phyloP scores from a whole-genome alignment of 1,284 basidiomycete species.

The Fomitiporia mediterranea region DNA sequence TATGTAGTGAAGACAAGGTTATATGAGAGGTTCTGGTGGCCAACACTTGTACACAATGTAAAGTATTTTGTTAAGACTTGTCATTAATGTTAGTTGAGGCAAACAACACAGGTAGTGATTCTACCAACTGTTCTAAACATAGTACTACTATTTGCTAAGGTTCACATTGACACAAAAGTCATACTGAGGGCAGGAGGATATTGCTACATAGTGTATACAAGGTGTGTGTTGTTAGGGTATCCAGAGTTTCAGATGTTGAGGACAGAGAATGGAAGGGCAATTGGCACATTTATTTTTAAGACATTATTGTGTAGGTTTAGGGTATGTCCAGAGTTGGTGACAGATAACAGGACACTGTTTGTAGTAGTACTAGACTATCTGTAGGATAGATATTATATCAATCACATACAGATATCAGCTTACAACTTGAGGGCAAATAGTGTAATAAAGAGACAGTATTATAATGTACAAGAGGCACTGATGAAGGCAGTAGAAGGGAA shows the following conservation, averaged over 20 bases:
- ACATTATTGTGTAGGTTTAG: conserved; percentile 30
- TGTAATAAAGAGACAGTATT: conserved; percentile 16
- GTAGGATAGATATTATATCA: conserved; percentile 11
- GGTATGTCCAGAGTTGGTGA: conserved; percentile 26
- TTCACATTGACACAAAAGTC: conserved; percentile 32
- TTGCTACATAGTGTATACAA: conserved; percentile 27
- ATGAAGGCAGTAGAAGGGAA: conserved; percentile 16
- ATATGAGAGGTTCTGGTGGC: too few species aligned
- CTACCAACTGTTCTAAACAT: conserved; percentile 31
- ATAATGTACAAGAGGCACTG: conserved; percentile 16
- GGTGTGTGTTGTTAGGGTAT: conserved; percentile 24
- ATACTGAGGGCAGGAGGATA: conserved; percentile 27
- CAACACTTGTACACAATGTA: too few species aligned
- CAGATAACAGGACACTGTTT: conserved; percentile 30
- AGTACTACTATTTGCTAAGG: conserved; percentile 30
- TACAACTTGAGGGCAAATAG: conserved; percentile 23
- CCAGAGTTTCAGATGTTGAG: conserved; percentile 24
- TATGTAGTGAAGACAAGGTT: too few species aligned
- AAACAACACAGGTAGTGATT: too few species aligned
- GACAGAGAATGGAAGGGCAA: conserved; percentile 19
- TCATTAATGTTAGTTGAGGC: too few species aligned
- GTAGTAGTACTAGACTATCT: conserved; percentile 18
- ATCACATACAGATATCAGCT: conserved; percentile 21
- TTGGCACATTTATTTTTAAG: conserved; percentile 29
- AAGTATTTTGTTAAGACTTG: too few species aligned